phyloP scores from a whole-genome alignment of 2,329 filamentous ascomycete genomes.

The Aspergillus niger region DNA sequence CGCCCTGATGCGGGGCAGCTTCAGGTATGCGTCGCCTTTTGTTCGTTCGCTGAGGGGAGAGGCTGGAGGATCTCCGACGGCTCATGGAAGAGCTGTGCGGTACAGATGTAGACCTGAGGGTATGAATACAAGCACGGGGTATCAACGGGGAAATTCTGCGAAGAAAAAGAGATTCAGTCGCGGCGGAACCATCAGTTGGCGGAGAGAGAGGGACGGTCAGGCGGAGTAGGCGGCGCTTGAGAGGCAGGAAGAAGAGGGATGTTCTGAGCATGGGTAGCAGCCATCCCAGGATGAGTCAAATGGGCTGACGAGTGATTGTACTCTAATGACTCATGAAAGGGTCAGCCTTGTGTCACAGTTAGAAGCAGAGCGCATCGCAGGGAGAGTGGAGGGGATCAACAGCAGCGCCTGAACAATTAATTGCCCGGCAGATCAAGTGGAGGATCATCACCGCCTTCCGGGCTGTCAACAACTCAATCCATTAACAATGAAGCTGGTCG shows the following conservation, averaged over 20 bases:
- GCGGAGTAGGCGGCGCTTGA: background rate
- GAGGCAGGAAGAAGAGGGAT: background rate
- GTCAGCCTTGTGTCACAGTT: background rate
- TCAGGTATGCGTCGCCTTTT: conserved; percentile 38
- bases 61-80: conserved; percentile 19
- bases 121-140: background rate
- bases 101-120: background rate
- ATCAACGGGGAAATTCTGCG: conserved; percentile 1
- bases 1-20: conserved; percentile 24
- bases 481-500: background rate
- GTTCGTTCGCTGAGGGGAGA: conserved; percentile 25
- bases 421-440: background rate
- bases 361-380: background rate
- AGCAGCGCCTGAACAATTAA: background rate
- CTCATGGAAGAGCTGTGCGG: conserved; percentile 30
- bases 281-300: background rate
- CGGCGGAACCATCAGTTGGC: background rate
- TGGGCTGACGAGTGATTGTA: background rate
- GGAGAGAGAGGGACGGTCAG: background rate
- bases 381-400: background rate
- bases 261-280: background rate
- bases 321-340: background rate
- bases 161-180: background rate
- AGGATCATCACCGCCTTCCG: background rate
- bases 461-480: background rate